Percentiles rank a stretch among this genome's conserved stretches.
phyloP scores from a whole-genome alignment of 768 basidiomycete genomes.

The Kwoniella dendrophila region DNA sequence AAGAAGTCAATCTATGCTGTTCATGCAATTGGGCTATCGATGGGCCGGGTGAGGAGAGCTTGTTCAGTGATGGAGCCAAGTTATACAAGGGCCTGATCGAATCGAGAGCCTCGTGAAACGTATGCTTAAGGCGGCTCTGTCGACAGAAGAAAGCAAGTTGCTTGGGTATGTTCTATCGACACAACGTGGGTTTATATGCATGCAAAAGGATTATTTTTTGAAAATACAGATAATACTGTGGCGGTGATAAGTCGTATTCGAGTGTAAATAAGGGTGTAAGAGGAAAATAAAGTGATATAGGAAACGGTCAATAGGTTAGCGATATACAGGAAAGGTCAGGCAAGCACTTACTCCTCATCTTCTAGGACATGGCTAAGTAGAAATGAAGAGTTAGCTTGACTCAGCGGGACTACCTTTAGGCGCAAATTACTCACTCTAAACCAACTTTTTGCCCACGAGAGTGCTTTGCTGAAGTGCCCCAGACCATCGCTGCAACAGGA shows the following conservation, averaged over 20 bases:
- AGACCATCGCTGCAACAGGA: slow-evolving; percentile 64
- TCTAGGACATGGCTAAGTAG: slow-evolving; percentile 37
- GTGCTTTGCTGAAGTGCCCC: slow-evolving; percentile 98
- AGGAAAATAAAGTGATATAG: not conserved
- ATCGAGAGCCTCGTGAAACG: too few relatives aligned
- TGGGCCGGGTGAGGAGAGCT: too few relatives aligned
- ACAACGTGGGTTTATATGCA: too few relatives aligned
- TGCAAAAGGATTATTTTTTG: slow-evolving; percentile 54
- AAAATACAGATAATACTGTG: slow-evolving; percentile 53
- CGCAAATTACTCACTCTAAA: slow-evolving; percentile 44
- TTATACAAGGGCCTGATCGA: too few relatives aligned
- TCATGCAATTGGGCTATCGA: too few relatives aligned
- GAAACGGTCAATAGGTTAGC: not conserved
- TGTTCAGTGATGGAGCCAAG: too few relatives aligned
- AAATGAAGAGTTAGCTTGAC: not conserved
- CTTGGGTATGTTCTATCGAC: too few relatives aligned
- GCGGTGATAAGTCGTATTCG: not conserved
- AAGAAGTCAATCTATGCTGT: too few relatives aligned
- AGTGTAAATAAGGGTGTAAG: not conserved
- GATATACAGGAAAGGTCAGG: not conserved
- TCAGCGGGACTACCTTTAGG: not conserved
- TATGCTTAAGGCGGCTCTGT: too few relatives aligned
- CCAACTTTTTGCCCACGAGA: slow-evolving; percentile 81
- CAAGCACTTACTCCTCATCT: not conserved
- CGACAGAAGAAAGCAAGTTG: too few relatives aligned